Base-by-base conservation (phyloP, 768 basidiomycete species). In the Mycena galericulata region DNA sequence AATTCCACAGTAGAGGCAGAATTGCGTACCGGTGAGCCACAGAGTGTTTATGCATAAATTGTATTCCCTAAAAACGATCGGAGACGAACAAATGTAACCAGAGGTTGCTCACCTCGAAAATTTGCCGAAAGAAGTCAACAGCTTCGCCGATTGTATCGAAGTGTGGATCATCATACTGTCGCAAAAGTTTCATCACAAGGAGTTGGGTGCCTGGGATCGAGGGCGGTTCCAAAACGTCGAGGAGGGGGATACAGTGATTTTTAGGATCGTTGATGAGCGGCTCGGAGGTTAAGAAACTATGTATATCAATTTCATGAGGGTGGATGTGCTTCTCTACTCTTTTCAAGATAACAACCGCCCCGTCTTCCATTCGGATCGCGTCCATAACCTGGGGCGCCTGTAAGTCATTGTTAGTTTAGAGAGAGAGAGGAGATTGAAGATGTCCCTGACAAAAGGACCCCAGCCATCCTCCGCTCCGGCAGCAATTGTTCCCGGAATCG, bases 161-260 rank as follows among this genome's bases (percentile, higher is more conserved):
- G 0, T 49, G 67, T n/a, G 73, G 75, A 17, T 69, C 43, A 43
- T 76, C 56, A 32, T 64, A 71, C 10, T 40, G 15, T 2, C 73
- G 68, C 8, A 80, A 58, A 3, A 77, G 66, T 0, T 77, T 76
- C 77, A 81, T 78, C 8, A 79, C 79, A 6, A 80, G 18, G 27
- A 80, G 50, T 0, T 51, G 47, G 10, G 41, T 57, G 15, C 69
- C 45, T 0, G 70, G 60, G 6, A 67, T 65, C 14, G 73, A 71
- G 6, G 76, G 74, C 4, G 73, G 43, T 4, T 72, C 34, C 14
- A 79, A 29, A n/a, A 74, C 55, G 7, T 79, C 75, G 29, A 69
- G 65, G 0, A 79, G 27, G 3, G 78, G 77, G 24, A 77, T 68
- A 57, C 76, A 77, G 54, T 78, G 80, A 58, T 81, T 81, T 2